phyloP scores from a whole-genome alignment of 1,139 yeast species.

The Meyerozyma guilliermondii region DNA sequence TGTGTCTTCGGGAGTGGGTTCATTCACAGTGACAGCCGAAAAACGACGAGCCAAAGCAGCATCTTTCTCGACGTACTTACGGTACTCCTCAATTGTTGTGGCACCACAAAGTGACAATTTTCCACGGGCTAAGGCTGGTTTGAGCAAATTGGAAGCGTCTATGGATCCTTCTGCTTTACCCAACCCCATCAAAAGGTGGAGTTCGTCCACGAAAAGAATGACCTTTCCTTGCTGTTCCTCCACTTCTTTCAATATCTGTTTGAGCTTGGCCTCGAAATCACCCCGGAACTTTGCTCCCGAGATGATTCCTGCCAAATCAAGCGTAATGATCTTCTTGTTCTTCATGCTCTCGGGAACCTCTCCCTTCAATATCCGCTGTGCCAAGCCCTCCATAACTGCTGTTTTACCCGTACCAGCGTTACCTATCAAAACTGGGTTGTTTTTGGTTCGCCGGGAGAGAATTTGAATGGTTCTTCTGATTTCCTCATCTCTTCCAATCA shows the following conservation, averaged over 20 bases:
- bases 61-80: slow-evolving; percentile 85
- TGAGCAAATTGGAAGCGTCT: slow-evolving; percentile 89
- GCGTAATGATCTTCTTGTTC: slow-evolving; percentile 72
- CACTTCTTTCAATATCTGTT: slow-evolving; percentile 77
- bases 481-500: slow-evolving; percentile 94
- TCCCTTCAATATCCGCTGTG: slow-evolving; percentile 84
- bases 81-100: slow-evolving; percentile 82
- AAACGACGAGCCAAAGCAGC: slow-evolving; percentile 90
- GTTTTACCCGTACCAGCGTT: slow-evolving; percentile 98
- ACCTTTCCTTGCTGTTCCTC: slow-evolving; percentile 76
- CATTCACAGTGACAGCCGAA: slow-evolving; percentile 81
- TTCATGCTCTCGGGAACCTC: slow-evolving; percentile 95
- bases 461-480: slow-evolving; percentile 90
- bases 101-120: slow-evolving; percentile 94
- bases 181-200: slow-evolving; percentile 83
- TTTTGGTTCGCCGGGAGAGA: slow-evolving; percentile 85
- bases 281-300: slow-evolving; percentile 96
- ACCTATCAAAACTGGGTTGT: slow-evolving; percentile 91
- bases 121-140: slow-evolving; percentile 94
- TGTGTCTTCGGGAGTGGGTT: slow-evolving; percentile 91
- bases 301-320: slow-evolving; percentile 84
- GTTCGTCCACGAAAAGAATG: slow-evolving; percentile 86
- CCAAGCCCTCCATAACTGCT: slow-evolving; percentile 92
- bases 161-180: slow-evolving; percentile 96
- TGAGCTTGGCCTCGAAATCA: slow-evolving; percentile 89